phyloP scores from a whole-genome alignment of 805 yeast genomes.

The Kazachstania martiniae region DNA sequence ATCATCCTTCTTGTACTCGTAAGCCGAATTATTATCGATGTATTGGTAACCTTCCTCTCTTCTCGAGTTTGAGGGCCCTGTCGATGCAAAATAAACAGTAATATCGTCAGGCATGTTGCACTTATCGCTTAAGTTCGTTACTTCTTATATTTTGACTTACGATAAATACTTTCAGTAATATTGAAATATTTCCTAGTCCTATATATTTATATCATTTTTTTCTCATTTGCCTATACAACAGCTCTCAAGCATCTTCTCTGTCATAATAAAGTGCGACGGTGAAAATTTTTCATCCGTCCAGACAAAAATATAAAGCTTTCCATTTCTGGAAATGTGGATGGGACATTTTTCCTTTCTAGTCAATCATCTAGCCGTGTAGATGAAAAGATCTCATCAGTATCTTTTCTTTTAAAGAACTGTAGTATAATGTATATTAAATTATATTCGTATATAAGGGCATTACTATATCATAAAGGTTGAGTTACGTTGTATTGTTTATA shows the following conservation, averaged over 20 bases:
- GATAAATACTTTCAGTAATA: not conserved
- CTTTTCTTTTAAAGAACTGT: too few species aligned
- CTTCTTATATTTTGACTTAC: not conserved
- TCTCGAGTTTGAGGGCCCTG: conserved; percentile 4
- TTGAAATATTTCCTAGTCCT: not conserved
- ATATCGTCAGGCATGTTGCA: conserved; percentile 11
- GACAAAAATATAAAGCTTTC: too few species aligned
- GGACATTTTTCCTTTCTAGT: too few species aligned
- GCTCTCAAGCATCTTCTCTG: not conserved
- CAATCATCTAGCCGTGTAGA: too few species aligned
- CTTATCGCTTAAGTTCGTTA: too few species aligned
- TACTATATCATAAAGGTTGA: not conserved
- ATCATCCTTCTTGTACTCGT: conserved; percentile 1
- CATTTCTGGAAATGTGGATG: too few species aligned
- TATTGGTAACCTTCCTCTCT: conserved; percentile 5
- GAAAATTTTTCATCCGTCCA: too few species aligned
- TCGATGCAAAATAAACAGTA: conserved; percentile 5
- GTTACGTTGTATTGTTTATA: conserved; percentile 6
- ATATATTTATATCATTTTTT: too few species aligned
- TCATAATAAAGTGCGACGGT: not conserved
- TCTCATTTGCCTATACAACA: not conserved
- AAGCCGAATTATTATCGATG: not conserved
- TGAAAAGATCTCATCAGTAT: too few species aligned
- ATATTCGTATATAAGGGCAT: too few species aligned
- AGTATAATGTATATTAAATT: too few species aligned